phyloP scores from a whole-genome alignment of 2,329 filamentous ascomycete species.

The Sporothrix euskadiensis region DNA sequence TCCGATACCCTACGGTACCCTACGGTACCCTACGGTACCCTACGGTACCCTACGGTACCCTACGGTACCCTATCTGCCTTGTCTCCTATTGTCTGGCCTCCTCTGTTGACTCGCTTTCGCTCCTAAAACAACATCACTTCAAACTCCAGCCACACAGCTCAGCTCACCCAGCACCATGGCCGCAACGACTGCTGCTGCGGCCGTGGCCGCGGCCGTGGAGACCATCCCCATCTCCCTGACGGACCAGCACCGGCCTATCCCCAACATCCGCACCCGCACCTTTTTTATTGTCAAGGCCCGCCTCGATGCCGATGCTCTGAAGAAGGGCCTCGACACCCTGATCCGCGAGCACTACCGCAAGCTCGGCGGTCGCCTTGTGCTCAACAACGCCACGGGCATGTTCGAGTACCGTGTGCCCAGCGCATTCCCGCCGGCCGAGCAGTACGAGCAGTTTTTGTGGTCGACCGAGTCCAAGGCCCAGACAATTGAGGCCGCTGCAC shows the following conservation, averaged over 20 bases:
- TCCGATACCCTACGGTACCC: not conserved
- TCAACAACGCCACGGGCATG: not conserved
- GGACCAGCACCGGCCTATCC: conserved; percentile 6
- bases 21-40: too few species aligned
- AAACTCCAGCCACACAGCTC: not conserved
- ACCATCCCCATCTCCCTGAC: not conserved
- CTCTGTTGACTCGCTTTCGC: not conserved
- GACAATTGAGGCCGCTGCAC: not conserved
- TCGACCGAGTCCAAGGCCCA: not conserved
- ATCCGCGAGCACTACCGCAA: conserved; percentile 27
- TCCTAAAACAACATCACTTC: not conserved
- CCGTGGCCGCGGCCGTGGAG: not conserved
- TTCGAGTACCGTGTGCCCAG: conserved; percentile 22
- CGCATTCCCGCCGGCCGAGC: not conserved
- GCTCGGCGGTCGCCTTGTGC: conserved; percentile 19
- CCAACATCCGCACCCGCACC: conserved; percentile 23
- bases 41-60: too few species aligned
- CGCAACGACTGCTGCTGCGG: not conserved
- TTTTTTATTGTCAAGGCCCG: conserved; percentile 21
- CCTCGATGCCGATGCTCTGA: conserved; percentile 17
- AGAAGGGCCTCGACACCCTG: conserved; percentile 18
- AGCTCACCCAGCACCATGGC: not conserved
- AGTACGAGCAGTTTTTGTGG: conserved; percentile 23
- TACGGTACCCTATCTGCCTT: not conserved
- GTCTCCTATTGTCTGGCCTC: not conserved